Evolutionary conservation across 495 filamentous ascomycete genomes (phyloP), one percentile per base, ranked within the genome.

Genomic region (Penicillium pancosmium): DNA sequence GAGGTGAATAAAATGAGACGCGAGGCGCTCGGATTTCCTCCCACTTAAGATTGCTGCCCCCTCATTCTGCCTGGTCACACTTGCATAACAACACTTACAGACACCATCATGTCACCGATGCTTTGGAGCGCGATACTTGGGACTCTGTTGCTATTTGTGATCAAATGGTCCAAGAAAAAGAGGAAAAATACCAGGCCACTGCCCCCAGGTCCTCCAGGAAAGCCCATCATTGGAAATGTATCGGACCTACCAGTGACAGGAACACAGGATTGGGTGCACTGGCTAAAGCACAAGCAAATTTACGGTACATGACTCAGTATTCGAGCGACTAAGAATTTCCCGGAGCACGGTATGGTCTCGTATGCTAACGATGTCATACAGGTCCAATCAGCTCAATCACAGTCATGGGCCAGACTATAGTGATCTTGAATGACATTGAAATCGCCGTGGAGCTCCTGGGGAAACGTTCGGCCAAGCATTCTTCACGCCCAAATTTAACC

Each of bases 381-480:
- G 65, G 80, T 5, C 74, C 78, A 0, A 72, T 84, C 15, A 83
- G 79, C 57, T 84, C 79, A 16, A 49, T 84, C 6, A 79, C 74
- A 2, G 66, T 80, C 3, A 60, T 80, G 47, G 80, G 78, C 2
- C 71, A 79, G 59, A 78, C 79, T 1, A 70, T 82, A 4, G 57
- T 82, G 11, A 76, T 84, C 50, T 49, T 84, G 18, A 74, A 81
- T 59, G 74, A 81, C 50, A 55, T 51, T n/a, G 25, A 68, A 1
- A 21, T 73, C 4, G 76, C 76, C 0, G 36, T 67, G 41, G 79
- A 83, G 34, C 63, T 84, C 0, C 44, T 83, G 33, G 72, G 71
- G 25, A 79, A 80, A 55, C 69, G 74, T 16, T 76, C 75, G 1
- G 61, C 62, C 1, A 72, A 68, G 36, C 55, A 81, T 52, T 80